Percentiles rank a stretch among this genome's conserved stretches.
Conservation (phyloP, 139 green algal genomes). For the Tetratostichococcus sp. region DNA sequence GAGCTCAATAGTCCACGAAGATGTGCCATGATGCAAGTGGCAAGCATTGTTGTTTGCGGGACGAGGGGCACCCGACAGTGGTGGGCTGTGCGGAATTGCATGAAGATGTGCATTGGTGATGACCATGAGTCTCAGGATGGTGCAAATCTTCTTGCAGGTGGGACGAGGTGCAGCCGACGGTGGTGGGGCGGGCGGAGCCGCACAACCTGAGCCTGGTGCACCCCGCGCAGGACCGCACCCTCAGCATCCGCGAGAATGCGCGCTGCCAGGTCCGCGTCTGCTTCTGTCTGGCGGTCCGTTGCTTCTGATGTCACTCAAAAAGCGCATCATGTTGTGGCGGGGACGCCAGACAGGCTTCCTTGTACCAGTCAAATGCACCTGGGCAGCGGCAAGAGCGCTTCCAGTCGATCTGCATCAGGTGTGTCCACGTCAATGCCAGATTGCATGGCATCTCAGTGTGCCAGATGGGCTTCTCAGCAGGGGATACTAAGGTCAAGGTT, state of each 20-base stretch:
- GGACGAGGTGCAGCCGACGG: constrained; percentile 51
- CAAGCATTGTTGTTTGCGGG: neutral
- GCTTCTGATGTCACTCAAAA: too few species aligned
- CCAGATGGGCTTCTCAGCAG: too few species aligned
- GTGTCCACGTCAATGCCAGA: too few species aligned
- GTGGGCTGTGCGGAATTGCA: constrained; percentile 72
- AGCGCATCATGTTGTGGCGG: too few species aligned
- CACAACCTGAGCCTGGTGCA: constrained; percentile 76
- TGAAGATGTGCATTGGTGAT: constrained; percentile 46
- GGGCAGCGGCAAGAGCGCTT: too few species aligned
- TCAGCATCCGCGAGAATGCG: constrained; percentile 69
- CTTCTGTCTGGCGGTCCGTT: neutral
- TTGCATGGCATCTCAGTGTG: too few species aligned
- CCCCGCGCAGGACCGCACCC: constrained; percentile 57
- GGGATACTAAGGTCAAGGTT: too few species aligned
- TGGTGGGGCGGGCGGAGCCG: constrained; percentile 76
- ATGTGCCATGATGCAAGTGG: neutral
- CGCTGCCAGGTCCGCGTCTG: constrained; percentile 42
- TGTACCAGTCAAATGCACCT: too few species aligned
- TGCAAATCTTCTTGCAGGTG: neutral
- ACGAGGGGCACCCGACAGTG: constrained; percentile 54
- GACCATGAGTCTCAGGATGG: too few species aligned
- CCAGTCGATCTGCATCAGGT: too few species aligned
- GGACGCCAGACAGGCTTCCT: too few species aligned
- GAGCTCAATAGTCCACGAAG: too few species aligned